Evolutionary conservation across 163 green algal genomes (phyloP), one percentile per base, ranked within the genome.

Genomic region (Chlamydomonas reinhardtii): DNA sequence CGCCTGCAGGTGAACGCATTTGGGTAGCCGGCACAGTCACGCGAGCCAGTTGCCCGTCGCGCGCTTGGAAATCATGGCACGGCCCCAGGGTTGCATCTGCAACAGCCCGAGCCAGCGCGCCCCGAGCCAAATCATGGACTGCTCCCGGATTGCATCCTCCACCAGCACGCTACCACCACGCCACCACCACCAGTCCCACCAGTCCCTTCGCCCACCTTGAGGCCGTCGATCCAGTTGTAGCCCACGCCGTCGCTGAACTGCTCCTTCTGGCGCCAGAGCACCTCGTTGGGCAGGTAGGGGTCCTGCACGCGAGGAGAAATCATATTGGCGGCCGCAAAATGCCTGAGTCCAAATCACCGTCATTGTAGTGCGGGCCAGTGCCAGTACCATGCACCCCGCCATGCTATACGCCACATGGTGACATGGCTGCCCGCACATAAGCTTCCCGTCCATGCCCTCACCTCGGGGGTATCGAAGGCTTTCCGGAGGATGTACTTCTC

Each of bases 401-500:
- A n/a, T n/a, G n/a, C n/a, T n/a, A n/a, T n/a, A n/a, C n/a, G n/a
- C n/a, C n/a, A n/a, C n/a, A n/a, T n/a, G n/a, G n/a, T n/a, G n/a
- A n/a, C n/a, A n/a, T n/a, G n/a, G n/a, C n/a, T n/a, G n/a, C n/a
- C n/a, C n/a, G n/a, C n/a, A n/a, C n/a, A n/a, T n/a, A n/a, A n/a
- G n/a, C n/a, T n/a, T n/a, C n/a, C n/a, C n/a, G n/a, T n/a, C n/a
- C n/a, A n/a, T n/a, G n/a, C 48, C 11, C 48, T 95, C 54, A 95
- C 72, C 64, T 98, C 97, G 0, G 93, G 92, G 2, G 85, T 91
- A 89, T 99, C 98, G 92, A 99, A 99, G 16, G 98, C 98, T 91
- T 99, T 99, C 75, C 96, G 94, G 68, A 99, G 89, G 9, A 99
- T 94, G 91, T 98, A 99, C 93, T 99, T 99, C 93, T 99, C 98